These are phyloP conservation scores for Tolypocladium endophyticum DNA, from an alignment of 2,329 filamentous ascomycete genomes.

Conservation along the genomic window DNA sequence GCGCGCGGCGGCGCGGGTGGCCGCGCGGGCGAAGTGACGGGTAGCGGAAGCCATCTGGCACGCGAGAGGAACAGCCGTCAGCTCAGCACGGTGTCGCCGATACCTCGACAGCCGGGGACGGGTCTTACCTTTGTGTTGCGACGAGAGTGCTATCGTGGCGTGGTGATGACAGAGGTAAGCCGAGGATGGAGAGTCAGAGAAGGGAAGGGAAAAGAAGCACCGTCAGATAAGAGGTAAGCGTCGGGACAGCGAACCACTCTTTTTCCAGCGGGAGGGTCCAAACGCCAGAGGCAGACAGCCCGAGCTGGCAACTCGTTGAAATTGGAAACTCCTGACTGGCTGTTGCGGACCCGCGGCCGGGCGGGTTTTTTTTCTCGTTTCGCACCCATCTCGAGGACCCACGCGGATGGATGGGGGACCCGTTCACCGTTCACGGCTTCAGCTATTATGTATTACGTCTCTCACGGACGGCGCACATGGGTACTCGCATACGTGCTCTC, in stretches of 20 bases:
- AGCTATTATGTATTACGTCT: not conserved
- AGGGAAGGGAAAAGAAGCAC: not conserved
- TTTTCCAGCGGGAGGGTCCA: not conserved
- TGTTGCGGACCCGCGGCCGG: not conserved
- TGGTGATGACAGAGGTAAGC: not conserved
- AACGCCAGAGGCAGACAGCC: not conserved
- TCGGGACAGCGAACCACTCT: not conserved
- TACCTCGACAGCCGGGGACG: not conserved
- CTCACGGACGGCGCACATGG: not conserved
- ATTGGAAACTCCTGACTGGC: conserved; percentile 8
- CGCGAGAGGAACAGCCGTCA: conserved; percentile 3
- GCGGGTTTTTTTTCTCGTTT: not conserved
- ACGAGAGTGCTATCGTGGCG: not conserved
- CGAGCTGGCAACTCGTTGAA: conserved; percentile 3
- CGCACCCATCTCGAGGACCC: not conserved
- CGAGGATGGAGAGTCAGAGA: not conserved
- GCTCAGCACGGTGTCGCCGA: not conserved
- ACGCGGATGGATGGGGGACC: not conserved
- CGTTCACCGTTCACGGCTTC: not conserved
- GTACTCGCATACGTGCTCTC: too few relatives aligned
- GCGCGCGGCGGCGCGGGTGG: conserved; percentile 47
- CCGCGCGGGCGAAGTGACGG: conserved; percentile 45
- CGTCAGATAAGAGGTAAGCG: not conserved
- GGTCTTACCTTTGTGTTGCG: not conserved
- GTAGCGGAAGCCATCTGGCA: conserved; percentile 30